Evolutionary conservation across 2,329 filamentous ascomycete species (phyloP), one percentile per base, ranked within the genome.

Genomic region (Fusarium xyrophilum): DNA sequence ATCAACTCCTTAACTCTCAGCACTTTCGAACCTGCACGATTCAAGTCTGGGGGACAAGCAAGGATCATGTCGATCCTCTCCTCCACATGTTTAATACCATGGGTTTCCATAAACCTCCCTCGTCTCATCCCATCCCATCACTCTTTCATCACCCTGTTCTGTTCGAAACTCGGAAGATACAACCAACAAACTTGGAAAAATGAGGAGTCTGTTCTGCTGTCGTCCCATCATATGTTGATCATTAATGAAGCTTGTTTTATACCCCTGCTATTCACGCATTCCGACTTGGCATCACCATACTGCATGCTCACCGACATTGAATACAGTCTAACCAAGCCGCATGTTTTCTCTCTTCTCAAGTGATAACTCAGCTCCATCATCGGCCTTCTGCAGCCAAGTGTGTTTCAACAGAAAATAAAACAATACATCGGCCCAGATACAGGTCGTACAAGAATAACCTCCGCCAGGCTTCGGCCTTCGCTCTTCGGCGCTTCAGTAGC

Each of bases 61-160:
- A 59, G 70, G 70, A 60, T 64, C 55, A 36, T 39, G 63, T 54
- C 60, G 59, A 70, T 70, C 69, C 47, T 66, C 47, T 39, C 63
- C 54, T 66, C 64, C 62, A 38, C 60, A 50, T 17, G 39, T 44
- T 54, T 57, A 42, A 60, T 62, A 42, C 66, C 60, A 64, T 61
- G 64, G 60, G 61, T 36, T 38, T 62, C 33, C 33, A 46, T 40
- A 28, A 56, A 27, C 42, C 53, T 57, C 58, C 58, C 46, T 39
- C 60, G 53, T 65, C 40, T 40, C 52, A 35, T 51, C 42, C n/a
- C n/a, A n/a, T n/a, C n/a, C n/a, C n/a, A n/a, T n/a, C n/a, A n/a
- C n/a, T n/a, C n/a, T n/a, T n/a, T n/a, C n/a, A 35, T 51, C 42
- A 43, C 27, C 36, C 50, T 43, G 40, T 25, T 23, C 25, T 8